Evolutionary conservation across 805 yeast genomes (phyloP).

Genomic region (Saccharomyces paradoxus): DNA sequence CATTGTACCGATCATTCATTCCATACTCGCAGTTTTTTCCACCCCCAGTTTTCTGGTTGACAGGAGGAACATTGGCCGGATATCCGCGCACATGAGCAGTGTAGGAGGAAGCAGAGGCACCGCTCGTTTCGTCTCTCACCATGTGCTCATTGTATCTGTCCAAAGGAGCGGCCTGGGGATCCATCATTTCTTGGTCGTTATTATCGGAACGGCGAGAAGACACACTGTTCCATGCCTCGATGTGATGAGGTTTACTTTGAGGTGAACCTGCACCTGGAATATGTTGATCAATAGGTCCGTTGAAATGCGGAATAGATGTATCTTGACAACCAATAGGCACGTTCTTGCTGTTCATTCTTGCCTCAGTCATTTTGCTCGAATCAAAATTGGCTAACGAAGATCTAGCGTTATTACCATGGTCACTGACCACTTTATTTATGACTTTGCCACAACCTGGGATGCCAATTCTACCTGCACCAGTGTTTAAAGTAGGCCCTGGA

Average conservation of each 20-base stretch:
- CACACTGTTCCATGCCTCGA: slow-evolving; percentile 1
- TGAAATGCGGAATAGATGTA: slow-evolving; percentile 8
- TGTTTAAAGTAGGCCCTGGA: slow-evolving; percentile 2
- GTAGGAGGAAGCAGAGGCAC: not conserved
- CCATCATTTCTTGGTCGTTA: not conserved
- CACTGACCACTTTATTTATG: not conserved
- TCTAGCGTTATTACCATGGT: not conserved
- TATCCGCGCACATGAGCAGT: not conserved
- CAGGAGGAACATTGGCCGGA: not conserved
- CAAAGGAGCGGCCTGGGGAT: not conserved
- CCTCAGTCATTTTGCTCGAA: slow-evolving; percentile 6
- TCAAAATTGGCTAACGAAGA: not conserved
- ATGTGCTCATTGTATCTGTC: not conserved
- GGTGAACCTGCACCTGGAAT: slow-evolving; percentile 13
- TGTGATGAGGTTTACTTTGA: slow-evolving; percentile 3
- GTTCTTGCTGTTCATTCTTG: slow-evolving; percentile 10
- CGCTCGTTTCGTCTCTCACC: not conserved
- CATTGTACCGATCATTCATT: not conserved
- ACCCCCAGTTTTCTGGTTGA: not conserved
- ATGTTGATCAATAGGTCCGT: slow-evolving; percentile 3
- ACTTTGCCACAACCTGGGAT: slow-evolving; percentile 13
- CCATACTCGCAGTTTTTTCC: not conserved
- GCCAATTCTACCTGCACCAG: slow-evolving; percentile 1
- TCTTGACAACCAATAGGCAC: slow-evolving; percentile 5
- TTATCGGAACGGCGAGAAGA: not conserved